These are phyloP conservation scores for Westerdykella sp. DNA, from an alignment of 2,329 filamentous ascomycete species.

Conservation along the genomic window DNA sequence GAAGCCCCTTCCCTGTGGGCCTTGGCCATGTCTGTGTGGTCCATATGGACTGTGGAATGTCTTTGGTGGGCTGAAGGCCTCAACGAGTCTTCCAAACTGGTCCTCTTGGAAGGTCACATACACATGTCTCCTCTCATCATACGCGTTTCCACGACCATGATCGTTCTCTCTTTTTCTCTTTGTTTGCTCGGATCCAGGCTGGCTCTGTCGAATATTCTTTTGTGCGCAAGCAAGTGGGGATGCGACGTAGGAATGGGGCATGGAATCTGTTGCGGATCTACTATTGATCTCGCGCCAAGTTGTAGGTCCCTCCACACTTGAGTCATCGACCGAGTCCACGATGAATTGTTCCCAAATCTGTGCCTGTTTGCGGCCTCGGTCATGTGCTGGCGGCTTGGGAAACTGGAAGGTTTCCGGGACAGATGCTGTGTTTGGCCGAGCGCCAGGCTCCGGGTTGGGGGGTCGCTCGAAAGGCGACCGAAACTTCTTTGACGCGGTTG, in stretches of 20 bases:
- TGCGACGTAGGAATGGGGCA: conserved; percentile 13
- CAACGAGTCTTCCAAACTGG: conserved; percentile 21
- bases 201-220: not conserved
- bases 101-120: conserved; percentile 22
- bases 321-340: conserved; percentile 3
- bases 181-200: no score
- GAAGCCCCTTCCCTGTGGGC: not conserved
- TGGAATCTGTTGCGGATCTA: conserved; percentile 11
- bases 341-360: conserved; percentile 14
- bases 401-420: conserved; percentile 12
- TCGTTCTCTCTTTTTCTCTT: no score
- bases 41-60: not conserved
- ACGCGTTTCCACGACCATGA: no score
- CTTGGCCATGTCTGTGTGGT: not conserved
- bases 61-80: conserved; percentile 5
- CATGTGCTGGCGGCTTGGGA: conserved; percentile 5
- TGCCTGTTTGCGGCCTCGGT: conserved; percentile 2
- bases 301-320: no score
- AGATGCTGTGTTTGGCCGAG: conserved; percentile 14
- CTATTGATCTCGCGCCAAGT: conserved; percentile 15
- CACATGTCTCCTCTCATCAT: conserved; percentile 11
- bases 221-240: not conserved
- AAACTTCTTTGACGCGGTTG: conserved; percentile 7
- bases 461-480: conserved; percentile 3
- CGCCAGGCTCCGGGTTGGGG: conserved; percentile 11